phyloP scores from a whole-genome alignment of 2,329 filamentous ascomycete genomes.

The Capronia americana region DNA sequence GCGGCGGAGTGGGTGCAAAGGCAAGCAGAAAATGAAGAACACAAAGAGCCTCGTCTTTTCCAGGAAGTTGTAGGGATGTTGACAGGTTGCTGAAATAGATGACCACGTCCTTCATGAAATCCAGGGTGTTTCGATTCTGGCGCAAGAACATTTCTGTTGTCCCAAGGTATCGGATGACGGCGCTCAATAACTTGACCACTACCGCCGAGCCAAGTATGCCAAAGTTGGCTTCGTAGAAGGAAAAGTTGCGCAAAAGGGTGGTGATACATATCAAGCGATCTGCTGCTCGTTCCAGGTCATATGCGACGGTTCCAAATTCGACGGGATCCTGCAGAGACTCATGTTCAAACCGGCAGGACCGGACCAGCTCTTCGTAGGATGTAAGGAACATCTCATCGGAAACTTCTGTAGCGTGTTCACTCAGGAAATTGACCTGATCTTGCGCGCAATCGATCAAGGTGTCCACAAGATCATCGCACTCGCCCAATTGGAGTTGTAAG shows the following conservation, averaged over 20 bases:
- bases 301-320: constrained; percentile 75
- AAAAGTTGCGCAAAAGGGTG: constrained; percentile 89
- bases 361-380: constrained; percentile 85
- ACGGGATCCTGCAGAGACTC: constrained; percentile 74
- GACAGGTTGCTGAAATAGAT: constrained; percentile 89
- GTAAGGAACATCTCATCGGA: constrained; percentile 84
- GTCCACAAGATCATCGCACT: constrained; percentile 87
- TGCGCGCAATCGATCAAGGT: constrained; percentile 89
- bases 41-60: constrained; percentile 84
- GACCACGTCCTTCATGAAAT: constrained; percentile 96
- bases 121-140: constrained; percentile 81
- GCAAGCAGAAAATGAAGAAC: constrained; percentile 87
- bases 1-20: constrained; percentile 81
- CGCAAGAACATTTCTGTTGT: constrained; percentile 86
- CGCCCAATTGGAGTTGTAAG: constrained; percentile 70
- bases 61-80: constrained; percentile 78
- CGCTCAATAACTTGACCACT: constrained; percentile 83
- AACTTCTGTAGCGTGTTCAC: constrained; percentile 81
- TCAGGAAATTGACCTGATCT: constrained; percentile 82
- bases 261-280: constrained; percentile 89
- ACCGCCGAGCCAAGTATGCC: constrained; percentile 73
- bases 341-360: constrained; percentile 77
- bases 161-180: constrained; percentile 82
- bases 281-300: constrained; percentile 83
- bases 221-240: constrained; percentile 83